Evolutionary conservation across 768 basidiomycete species (phyloP).

Genomic region (Rhizopogon sp.): DNA sequence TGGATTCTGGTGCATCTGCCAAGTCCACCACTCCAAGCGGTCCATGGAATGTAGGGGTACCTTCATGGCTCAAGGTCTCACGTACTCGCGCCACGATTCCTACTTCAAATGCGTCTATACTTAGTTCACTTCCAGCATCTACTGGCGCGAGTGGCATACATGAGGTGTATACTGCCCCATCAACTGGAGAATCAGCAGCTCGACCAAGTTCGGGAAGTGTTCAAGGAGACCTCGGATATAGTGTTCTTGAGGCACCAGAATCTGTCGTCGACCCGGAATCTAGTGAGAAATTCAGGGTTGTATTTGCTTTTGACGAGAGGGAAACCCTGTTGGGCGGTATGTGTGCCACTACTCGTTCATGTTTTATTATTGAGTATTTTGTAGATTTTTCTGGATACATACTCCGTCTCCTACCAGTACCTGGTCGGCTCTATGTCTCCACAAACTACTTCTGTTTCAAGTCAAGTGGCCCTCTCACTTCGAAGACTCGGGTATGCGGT

Average conservation of each 20-base stretch:
- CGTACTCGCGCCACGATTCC: conserved; percentile 35
- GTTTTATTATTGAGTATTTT: not conserved
- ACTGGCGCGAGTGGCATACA: conserved; percentile 38
- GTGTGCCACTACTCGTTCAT: conserved; percentile 26
- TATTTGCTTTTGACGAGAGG: conserved; percentile 87
- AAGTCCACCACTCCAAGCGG: conserved; percentile 34
- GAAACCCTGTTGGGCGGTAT: conserved; percentile 84
- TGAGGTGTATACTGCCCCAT: conserved; percentile 53
- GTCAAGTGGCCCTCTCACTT: conserved; percentile 73
- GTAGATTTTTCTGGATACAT: conserved; percentile 92
- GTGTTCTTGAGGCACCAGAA: conserved; percentile 75
- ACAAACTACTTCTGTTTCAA: conserved; percentile 93
- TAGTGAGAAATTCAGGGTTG: conserved; percentile 68
- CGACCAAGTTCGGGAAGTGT: conserved; percentile 27
- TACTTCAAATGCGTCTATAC: conserved; percentile 21
- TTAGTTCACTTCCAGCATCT: conserved; percentile 10
- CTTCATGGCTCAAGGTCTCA: conserved; percentile 61
- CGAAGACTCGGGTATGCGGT: conserved; percentile 71
- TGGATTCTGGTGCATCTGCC: conserved; percentile 33
- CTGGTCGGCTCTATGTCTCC: conserved; percentile 87
- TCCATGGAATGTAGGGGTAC: conserved; percentile 63
- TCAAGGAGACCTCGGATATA: conserved; percentile 64
- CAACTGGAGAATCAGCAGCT: conserved; percentile 9
- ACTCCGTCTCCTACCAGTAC: conserved; percentile 84
- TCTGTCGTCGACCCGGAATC: conserved; percentile 55